Base-by-base conservation (phyloP, 306 rosid species). In the Cucurbita moschata region DNA sequence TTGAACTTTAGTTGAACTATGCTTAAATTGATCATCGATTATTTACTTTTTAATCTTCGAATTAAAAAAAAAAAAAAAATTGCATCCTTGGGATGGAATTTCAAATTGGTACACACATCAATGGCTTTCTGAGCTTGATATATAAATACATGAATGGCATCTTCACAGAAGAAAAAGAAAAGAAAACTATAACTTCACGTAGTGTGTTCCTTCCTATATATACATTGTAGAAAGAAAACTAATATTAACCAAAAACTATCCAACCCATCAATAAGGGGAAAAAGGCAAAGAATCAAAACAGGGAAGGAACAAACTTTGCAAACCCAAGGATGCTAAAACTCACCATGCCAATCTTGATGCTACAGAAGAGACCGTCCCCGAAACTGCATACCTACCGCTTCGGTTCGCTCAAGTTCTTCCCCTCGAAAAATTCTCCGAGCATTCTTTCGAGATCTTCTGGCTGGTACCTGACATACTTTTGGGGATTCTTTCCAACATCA, bases 341-440 rank as follows among this genome's bases (percentile, higher is more conserved):
- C 35, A 3, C 35, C 35, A 30, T 30, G 35, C 35, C 35, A 30
- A 62, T 62, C 68, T 61, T 61, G 21, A 7, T 9, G 69, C 11
- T 16, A 63, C 13, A 39, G 7, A 63, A 11, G 12, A 64, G 62
- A 23, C 14, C 2, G 55, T 3, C 35, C 4, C 2, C 0, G 80
- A 9, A 10, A 49, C 38, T 21, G 66, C 62, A 35, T 15, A 35
- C 79, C 81, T 78, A 88, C 59, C 95, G 83, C 81, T 60, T 94
- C 12, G 83, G 87, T 65, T 94, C 99, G 5, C 47, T 89, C 81
- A 89, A 42, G 67, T 77, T 91, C 82, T 87, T 94, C 47, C 99
- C 99, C 82, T 94, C 99, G 5, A 91, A 94, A 86, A 94, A 94
- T 60, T 94, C 99, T 7, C 97, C 96, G 79, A 94, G 61, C 97